Evolutionary conservation across 169 alveolate species (phyloP).

Genomic region (Eimeria maxima): DNA sequence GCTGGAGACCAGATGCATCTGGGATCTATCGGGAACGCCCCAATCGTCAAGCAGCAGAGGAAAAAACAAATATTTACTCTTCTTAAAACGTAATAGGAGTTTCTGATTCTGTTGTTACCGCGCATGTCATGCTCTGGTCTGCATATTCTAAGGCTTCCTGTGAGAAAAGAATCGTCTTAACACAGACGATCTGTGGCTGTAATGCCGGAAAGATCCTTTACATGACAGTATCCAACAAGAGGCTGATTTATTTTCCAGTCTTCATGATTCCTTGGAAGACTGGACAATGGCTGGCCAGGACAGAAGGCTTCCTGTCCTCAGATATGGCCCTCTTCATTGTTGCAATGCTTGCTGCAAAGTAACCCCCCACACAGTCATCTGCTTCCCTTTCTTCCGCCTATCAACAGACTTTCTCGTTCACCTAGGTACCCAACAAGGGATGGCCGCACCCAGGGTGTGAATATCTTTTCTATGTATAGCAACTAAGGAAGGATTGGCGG

Average conservation of each 20-base stretch:
- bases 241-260: background rate
- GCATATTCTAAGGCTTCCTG: background rate
- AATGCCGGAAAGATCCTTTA: background rate
- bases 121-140: background rate
- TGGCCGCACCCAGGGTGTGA: too few species aligned
- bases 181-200: background rate
- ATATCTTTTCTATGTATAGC: too few species aligned
- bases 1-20: slow-evolving; percentile 2
- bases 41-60: background rate
- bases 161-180: background rate
- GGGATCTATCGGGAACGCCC: background rate
- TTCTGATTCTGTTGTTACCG: background rate
- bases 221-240: background rate
- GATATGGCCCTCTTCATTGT: background rate
- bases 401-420: background rate
- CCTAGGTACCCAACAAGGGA: too few species aligned
- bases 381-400: background rate
- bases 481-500: too few species aligned
- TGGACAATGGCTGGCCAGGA: background rate
- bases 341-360: background rate
- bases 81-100: background rate
- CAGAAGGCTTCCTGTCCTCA: background rate
- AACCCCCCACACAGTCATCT: background rate
- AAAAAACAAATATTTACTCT: background rate
- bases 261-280: background rate